Evolutionary conservation across 768 basidiomycete genomes (phyloP), one percentile per base, ranked within the genome.

Genomic region (Tricholoma hemisulphureum): DNA sequence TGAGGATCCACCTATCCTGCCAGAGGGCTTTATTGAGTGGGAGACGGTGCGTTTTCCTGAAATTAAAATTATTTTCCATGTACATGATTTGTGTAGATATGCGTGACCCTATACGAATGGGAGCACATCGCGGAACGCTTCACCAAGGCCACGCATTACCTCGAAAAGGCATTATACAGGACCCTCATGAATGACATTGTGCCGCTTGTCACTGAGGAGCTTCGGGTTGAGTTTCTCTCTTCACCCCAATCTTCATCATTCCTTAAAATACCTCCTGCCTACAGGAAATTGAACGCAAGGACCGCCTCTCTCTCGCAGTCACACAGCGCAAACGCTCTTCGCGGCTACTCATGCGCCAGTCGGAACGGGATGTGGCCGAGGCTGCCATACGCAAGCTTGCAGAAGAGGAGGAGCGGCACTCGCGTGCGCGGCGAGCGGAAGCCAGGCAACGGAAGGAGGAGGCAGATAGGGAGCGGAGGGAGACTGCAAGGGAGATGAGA

Each of bases 251-350:
- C 32, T 57, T 31, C 20, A 14, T 23, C 13, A 48, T 55, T 58
- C 9, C 63, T 63, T 13, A 31, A n/a, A 31, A 51, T 31, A 52
- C 24, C 48, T 16, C 20, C 21, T 32, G 16, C 43, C 32, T 20
- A 41, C 66, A 91, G 89, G 85, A 89, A 73, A 73, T 78, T 28
- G 83, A 87, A 65, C 80, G 77, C 32, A 84, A 85, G 67, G 78
- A 80, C 21, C 82, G 78, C 13, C 58, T 89, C 51, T 88, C 91
- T 60, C 88, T 90, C 61, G 89, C 91, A 2, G 74, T 95, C 11
- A 82, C 84, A 23, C 89, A 91, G 58, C 86, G 95, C 58, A 97
- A 98, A 70, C 88, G 95, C 21, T 96, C 94, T 0, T 92, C 92
- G 16, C 89, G 95, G 29, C 85, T 97, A 57, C 90, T 92, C 3